These are phyloP conservation scores for Saraca asoca DNA, from an alignment of 331 rosid species.

Conservation along the genomic window DNA sequence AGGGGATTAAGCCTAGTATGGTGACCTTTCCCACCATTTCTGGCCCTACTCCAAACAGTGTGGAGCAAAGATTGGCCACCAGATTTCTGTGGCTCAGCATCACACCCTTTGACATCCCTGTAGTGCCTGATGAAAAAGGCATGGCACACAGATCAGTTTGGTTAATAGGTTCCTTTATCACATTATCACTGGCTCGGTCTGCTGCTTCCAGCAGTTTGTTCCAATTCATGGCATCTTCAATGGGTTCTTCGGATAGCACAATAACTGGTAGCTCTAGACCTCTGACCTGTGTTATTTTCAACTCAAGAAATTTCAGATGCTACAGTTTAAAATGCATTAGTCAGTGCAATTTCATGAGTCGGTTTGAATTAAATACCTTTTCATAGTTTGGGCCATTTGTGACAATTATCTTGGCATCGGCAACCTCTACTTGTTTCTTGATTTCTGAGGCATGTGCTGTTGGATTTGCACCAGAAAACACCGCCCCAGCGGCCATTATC, in stretches of 20 bases:
- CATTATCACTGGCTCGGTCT: constrained; percentile 51
- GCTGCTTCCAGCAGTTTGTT: constrained; percentile 73
- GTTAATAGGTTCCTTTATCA: constrained; percentile 32
- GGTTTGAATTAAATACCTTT: constrained; percentile 53
- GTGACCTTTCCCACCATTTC: constrained; percentile 76
- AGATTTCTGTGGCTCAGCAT: constrained; percentile 80
- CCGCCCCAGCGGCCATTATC: constrained; percentile 81
- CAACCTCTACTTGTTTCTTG: constrained; percentile 67
- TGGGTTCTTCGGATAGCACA: constrained; percentile 57
- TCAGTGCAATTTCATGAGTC: too few species aligned
- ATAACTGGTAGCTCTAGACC: constrained; percentile 61
- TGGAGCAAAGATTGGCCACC: constrained; percentile 85
- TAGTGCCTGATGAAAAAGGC: constrained; percentile 96
- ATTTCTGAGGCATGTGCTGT: constrained; percentile 72
- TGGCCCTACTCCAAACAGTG: constrained; percentile 57
- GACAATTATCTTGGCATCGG: constrained; percentile 74
- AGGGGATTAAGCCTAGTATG: constrained; percentile 72
- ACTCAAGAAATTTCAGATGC: constrained; percentile 15
- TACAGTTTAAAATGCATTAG: not conserved
- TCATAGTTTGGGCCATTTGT: constrained; percentile 57
- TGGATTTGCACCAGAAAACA: constrained; percentile 88
- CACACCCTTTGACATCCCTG: constrained; percentile 89
- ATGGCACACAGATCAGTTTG: constrained; percentile 84
- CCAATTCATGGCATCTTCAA: constrained; percentile 82
- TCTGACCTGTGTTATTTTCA: constrained; percentile 60